Conservation (phyloP, 768 basidiomycete species). For the Leccinum fibrillosum region DNA sequence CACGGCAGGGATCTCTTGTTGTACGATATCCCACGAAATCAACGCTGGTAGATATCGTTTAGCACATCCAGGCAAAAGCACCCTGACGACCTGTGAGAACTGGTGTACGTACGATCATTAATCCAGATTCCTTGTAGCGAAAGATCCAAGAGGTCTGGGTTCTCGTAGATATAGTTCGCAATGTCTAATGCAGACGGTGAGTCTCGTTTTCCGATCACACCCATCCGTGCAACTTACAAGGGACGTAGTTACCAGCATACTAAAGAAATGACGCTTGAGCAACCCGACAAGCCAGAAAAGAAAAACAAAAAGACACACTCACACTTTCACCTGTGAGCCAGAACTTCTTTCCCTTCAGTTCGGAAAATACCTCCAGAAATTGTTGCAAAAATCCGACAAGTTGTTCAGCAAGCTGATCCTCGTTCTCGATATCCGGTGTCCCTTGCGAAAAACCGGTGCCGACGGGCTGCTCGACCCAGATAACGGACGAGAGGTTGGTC, state of each 20-base stretch:
- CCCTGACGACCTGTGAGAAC: neutral
- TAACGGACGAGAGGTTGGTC: conserved; percentile 73
- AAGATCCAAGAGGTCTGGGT: conserved; percentile 51
- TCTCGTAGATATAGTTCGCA: conserved; percentile 67
- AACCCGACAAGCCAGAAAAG: neutral
- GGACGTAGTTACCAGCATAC: conserved; percentile 74
- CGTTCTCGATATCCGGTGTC: conserved; percentile 56
- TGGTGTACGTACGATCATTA: conserved; percentile 52
- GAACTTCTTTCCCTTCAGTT: conserved; percentile 69
- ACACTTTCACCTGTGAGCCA: conserved; percentile 76
- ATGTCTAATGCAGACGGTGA: conserved; percentile 45
- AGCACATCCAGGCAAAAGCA: neutral
- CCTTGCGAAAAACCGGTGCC: conserved; percentile 80
- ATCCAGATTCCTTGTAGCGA: conserved; percentile 71
- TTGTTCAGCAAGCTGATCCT: conserved; percentile 55
- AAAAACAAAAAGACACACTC: conserved; percentile 22
- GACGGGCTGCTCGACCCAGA: conserved; percentile 81
- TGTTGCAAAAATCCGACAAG: conserved; percentile 63
- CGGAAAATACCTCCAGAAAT: conserved; percentile 70
- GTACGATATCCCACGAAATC: conserved; percentile 61
- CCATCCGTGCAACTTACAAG: conserved; percentile 38
- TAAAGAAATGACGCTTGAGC: conserved; percentile 19
- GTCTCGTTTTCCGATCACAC: conserved; percentile 21
- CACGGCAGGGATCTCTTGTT: conserved; percentile 68
- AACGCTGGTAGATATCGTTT: conserved; percentile 37